Base-by-base conservation (phyloP, 2,329 filamentous ascomycete genomes). In the Trichoderma sp. region DNA sequence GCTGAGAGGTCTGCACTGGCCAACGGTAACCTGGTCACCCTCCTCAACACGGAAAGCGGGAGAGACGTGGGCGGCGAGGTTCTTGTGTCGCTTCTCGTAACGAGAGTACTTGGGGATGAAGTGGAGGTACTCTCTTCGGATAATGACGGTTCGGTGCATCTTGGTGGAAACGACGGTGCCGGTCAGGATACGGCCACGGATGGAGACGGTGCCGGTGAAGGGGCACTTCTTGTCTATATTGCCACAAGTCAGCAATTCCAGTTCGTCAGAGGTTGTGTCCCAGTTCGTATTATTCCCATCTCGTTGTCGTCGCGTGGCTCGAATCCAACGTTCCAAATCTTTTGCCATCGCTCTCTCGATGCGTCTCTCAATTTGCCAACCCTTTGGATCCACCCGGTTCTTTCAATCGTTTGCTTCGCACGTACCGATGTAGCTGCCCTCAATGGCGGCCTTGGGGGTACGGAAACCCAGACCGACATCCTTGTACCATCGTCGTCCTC, bases 51-150 rank as follows among this genome's bases (percentile, higher is more conserved):
- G 96, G 94, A 99, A 99, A 84, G 95, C 95, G 79, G 96, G 96
- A 75, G 94, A 97, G 80, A 98, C 95, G 90, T 99, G 96, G 77
- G 95, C 96, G 81, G 96, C 93, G 76, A 99, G 89, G 91, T 99
- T 99, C 92, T 97, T 97, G 93, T 99, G 96, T 84, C 96, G 90
- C 91, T 97, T 98, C 93, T 99, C 96, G 86, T 99, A 99, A 91
- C 96, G 93, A 83, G 92, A 89, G 91, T 99, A 99, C 89, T 99
- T 99, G 85, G 94, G 94, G 83, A 99, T 92, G 87, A 93, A 99
- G 89, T 99, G 96, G 74, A 99, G 93, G 90, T 99, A 99, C 90
- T 99, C 96, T 86, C 96, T 91, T 84, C 96, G 96, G 89, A 99
- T 96, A 87, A 99, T 91, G 83, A 98, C 87, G 80, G 96, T 99